Base-by-base conservation (phyloP, 371 early-diverging fungal genomes). In the Dinochytrium kinnereticum region DNA sequence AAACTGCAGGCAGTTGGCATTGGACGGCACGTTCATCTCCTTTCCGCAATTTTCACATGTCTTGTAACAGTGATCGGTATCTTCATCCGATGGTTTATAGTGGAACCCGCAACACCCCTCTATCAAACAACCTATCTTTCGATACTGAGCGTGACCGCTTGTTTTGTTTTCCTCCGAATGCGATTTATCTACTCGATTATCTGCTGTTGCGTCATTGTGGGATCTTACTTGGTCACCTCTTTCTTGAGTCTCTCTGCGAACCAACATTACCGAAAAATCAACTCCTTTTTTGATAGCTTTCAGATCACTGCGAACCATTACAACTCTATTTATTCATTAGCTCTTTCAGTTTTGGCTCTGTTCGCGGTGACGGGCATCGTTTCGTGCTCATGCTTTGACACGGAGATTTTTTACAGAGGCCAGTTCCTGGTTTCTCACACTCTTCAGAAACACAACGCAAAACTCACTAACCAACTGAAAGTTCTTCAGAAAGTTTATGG, bases 391-490 rank as follows among this genome's bases (percentile, higher is more conserved):
- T 73, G 75, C 36, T 80, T 78, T 72, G 82, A 84, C 50, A 76
- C 76, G 1, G 84, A 84, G 57, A 26, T 73, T 38, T 79, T 78
- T 64, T 74, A 69, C 59, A 72, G 81, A 28, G 55, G 76, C 13
- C 81, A 82, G 49, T 82, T 84, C 69, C 44, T 79, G 13, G 69
- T 69, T 44, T 70, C 81, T 33, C 68, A 79, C 44, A 72, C 72
- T 37, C 71, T 84, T 76, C 76, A 77, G 38, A 79, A 76, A 69
- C 70, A 71, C 49, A 87, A 87, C 71, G 76, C 74, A 2, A 87
- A 87, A 59, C 74, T 85, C 49, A 79, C 70, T 21, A 77, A 82
- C 40, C 88, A 87, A 76, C 79, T 87, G 19, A 82, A 81, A 50
- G 70, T 65, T 24, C 73, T 87, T 51, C 81, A 82, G 59, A 80